Evolutionary conservation across 331 rosid genomes (phyloP).

Genomic region (Quercus tomentella): DNA sequence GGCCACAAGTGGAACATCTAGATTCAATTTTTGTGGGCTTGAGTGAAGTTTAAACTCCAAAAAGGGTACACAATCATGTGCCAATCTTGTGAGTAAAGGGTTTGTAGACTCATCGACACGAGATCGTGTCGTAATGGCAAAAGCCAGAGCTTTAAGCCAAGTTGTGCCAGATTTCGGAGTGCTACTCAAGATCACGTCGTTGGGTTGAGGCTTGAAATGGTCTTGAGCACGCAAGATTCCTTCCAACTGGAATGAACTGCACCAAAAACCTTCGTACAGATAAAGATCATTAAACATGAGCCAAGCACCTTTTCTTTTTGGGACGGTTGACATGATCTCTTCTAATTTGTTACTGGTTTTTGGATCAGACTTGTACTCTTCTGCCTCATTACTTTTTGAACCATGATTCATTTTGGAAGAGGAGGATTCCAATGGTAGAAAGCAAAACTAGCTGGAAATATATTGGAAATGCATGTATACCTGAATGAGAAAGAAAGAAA

Average conservation of each 20-base stretch:
- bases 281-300: neutral
- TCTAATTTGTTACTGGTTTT: neutral
- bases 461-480: no score
- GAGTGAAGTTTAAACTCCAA: neutral
- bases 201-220: conserved; percentile 7
- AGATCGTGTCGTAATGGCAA: no score
- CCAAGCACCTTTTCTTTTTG: neutral
- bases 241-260: neutral
- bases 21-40: neutral
- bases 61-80: neutral
- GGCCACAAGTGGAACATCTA: conserved; percentile 9
- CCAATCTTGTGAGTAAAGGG: no score
- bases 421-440: no score
- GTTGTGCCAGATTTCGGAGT: neutral
- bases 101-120: no score
- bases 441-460: no score
- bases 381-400: no score
- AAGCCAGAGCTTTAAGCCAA: no score
- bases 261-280: conserved; percentile 17
- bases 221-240: neutral
- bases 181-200: neutral
- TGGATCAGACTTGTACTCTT: no score
- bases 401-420: no score
- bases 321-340: neutral
- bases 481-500: no score